Conservation (phyloP, 2,329 filamentous ascomycete species). For the Aspergillus brunneoviolaceus region DNA sequence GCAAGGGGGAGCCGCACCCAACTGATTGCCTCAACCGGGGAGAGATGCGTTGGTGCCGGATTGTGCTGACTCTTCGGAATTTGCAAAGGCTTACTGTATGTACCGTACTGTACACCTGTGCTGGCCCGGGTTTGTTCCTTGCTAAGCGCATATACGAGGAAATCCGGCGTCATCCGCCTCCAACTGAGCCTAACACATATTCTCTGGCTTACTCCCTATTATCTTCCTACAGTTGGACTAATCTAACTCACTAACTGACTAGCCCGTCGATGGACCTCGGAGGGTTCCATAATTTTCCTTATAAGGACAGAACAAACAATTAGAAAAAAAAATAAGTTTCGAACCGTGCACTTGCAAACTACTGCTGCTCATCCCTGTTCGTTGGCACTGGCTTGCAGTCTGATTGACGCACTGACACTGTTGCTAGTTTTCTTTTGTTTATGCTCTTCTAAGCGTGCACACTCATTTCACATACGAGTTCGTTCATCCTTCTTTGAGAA, state of each 20-base stretch:
- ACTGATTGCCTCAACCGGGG: slow-evolving; percentile 12
- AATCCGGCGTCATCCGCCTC: slow-evolving; percentile 9
- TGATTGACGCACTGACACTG: neutral
- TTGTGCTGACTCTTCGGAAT: slow-evolving; percentile 15
- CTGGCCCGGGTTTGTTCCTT: slow-evolving; percentile 13
- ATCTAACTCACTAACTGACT: neutral
- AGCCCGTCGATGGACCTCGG: neutral
- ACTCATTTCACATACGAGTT: neutral
- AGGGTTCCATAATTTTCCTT: too few relatives aligned
- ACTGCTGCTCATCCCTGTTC: neutral
- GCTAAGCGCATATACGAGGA: slow-evolving; percentile 16
- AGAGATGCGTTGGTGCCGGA: neutral
- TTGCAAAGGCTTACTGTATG: neutral
- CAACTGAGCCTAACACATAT: neutral
- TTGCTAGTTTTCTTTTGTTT: neutral
- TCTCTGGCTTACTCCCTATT: neutral
- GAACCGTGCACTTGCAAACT: neutral
- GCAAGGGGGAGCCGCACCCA: slow-evolving; percentile 24
- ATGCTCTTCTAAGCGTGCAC: neutral
- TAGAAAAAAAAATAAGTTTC: neutral
- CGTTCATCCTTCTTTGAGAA: neutral
- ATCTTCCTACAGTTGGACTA: neutral
- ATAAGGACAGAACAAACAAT: neutral
- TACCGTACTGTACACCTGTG: neutral
- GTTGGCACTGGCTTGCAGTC: neutral